Base-by-base conservation (phyloP, 1,139 yeast genomes). In the Suhomyces yuchorum region DNA sequence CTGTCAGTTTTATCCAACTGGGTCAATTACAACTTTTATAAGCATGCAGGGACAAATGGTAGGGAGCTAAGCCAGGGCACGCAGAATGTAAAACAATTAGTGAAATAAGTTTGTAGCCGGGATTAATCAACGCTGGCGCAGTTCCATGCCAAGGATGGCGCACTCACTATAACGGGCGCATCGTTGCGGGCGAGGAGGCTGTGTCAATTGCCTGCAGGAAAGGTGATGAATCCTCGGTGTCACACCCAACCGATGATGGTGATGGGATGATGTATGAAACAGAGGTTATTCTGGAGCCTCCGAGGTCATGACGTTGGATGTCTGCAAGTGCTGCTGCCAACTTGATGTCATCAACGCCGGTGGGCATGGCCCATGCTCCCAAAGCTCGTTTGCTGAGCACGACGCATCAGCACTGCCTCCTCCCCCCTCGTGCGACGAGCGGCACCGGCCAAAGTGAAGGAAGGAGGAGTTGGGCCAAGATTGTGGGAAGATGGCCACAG, bases 141-240 rank as follows among this genome's bases (percentile, higher is more conserved):
- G 41, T 12, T 33, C 24, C 24, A 26, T 38, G 41, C 41, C 41
- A 38, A 38, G 41, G 30, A 23, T 38, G 18, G 34, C 34, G 34
- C 34, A 30, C 11, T 8, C 18, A 30, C 18, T 30, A 3, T 30
- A 30, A 7, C 34, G 18, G 34, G 34, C 34, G 34, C 34, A 30
- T 30, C 34, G 34, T 30, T 30, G 34, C 34, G 34, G 14, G 34
- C 34, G 34, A 38, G 23, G 41, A 28, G 41, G 41, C 41, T 38
- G 41, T 38, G 41, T 28, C 18, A 14, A 17, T 7, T 7, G 32
- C 8, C 20, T 38, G 41, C 41, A 38, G 41, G 41, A 38, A n/a
- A 4, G 23, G 17, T 8, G 22, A 34, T 34, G 37, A 17, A 34
- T 11, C 15, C 17, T 18, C 36, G 22, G 20, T 15, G 36, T 12